Evolutionary conservation across 352 stramenopile species (phyloP).

Genomic region (Achlya hypogyna): DNA sequence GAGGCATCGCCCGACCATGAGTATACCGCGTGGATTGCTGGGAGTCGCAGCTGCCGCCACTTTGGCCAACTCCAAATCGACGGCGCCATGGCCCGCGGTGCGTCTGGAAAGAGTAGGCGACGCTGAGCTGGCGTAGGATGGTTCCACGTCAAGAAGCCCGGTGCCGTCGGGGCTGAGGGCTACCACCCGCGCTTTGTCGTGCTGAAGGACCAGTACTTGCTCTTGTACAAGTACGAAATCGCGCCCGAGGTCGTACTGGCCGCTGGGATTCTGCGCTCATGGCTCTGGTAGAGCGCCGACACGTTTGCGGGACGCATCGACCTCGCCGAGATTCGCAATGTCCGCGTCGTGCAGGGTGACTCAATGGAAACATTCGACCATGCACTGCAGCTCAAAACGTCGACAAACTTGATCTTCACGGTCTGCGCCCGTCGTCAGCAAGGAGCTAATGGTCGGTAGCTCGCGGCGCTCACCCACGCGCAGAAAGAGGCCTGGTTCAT

Average conservation of each 20-base stretch:
- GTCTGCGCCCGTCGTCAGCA: slow-evolving; percentile 24
- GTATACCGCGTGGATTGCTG: neutral
- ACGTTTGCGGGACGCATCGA: slow-evolving; percentile 60
- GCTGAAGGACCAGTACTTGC: slow-evolving; percentile 58
- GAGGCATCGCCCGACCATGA: neutral
- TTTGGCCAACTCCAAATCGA: slow-evolving; percentile 13
- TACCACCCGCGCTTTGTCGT: slow-evolving; percentile 83
- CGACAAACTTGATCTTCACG: slow-evolving; percentile 68
- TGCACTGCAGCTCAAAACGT: slow-evolving; percentile 73
- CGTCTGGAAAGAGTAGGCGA: neutral
- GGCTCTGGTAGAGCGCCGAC: slow-evolving; percentile 30
- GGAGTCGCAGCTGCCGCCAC: neutral
- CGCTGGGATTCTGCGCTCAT: neutral
- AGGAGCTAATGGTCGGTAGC: slow-evolving; percentile 22
- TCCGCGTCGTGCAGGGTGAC: slow-evolving; percentile 68
- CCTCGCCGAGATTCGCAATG: slow-evolving; percentile 66
- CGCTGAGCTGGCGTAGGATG: slow-evolving; percentile 31
- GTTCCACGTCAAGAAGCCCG: slow-evolving; percentile 78
- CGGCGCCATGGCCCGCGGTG: slow-evolving; percentile 4
- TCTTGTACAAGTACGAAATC: slow-evolving; percentile 82
- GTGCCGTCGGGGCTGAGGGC: slow-evolving; percentile 47
- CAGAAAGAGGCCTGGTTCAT: slow-evolving; percentile 83
- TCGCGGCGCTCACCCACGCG: slow-evolving; percentile 66
- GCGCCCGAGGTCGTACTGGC: neutral
- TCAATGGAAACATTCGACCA: slow-evolving; percentile 79